These are phyloP conservation scores for Solanum lycopersicoides DNA, from an alignment of 257 asterid genomes.

Conservation along the genomic window DNA sequence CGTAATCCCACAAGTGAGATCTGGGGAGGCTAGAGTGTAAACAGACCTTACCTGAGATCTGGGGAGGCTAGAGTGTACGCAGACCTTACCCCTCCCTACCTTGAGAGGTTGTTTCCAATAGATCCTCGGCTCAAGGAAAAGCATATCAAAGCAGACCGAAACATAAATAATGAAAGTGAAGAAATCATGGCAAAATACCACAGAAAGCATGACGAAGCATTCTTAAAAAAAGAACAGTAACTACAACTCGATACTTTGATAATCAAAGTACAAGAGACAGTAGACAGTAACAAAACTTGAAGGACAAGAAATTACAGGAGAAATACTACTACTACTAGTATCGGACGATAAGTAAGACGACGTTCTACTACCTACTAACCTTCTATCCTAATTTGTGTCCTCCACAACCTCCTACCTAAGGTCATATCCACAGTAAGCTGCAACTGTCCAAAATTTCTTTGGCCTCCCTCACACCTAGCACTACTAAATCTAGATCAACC, in stretches of 20 bases:
- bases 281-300: neutral
- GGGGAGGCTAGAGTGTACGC: fast-evolving
- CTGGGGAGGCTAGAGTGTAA: fast-evolving
- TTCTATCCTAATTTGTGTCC: neutral
- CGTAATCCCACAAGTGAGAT: neutral
- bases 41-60: neutral
- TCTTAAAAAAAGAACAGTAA: neutral
- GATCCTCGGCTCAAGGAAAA: neutral
- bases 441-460: neutral
- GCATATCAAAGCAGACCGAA: neutral
- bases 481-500: neutral
- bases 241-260: neutral
- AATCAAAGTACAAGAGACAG: neutral
- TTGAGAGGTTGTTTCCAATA: neutral
- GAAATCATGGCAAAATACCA: neutral
- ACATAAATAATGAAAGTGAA: too few relatives aligned
- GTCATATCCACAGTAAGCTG: neutral
- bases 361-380: neutral
- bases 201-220: neutral
- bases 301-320: neutral
- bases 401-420: neutral
- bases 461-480: neutral
- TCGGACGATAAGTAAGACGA: neutral
- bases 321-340: neutral
- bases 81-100: neutral